Base-by-base conservation (phyloP, 75 land plant genomes). In the Larix kaempferi region DNA sequence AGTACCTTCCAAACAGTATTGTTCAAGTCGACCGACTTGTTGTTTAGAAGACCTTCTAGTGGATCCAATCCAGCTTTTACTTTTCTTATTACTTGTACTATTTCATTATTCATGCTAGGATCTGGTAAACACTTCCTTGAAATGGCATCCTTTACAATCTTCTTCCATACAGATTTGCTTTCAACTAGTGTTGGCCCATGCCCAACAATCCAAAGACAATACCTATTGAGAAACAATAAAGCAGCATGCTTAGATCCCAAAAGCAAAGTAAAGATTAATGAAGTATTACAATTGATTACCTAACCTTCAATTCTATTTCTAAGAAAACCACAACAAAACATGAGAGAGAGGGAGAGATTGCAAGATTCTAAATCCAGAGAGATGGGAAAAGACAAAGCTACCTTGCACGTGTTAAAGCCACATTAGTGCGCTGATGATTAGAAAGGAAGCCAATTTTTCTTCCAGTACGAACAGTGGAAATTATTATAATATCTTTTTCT, bases 371-470 rank as follows among this genome's bases (percentile, higher is more conserved):
- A 49, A 58, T 16, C 44, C 6, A 44, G 52, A 60, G 17, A 56
- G 35, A 33, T 0, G 2, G 0, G 21, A 22, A 11, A 76, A 56
- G 14, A 63, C 21, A 56, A 56, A 59, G 35, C 26, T 83, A 94
- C 97, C 90, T 87, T 60, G 96, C 98, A 63, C 96, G 90, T 60
- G 98, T 95, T 17, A 95, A 67, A 25, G 98, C 93, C 29, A 95
- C 98, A 82, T 95, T 95, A 19, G 85, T 76, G 80, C 98, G 82
- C 73, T 84, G 85, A 19, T 41, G 58, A 85, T 86, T 77, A 15
- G 74, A 76, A 39, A 95, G 67, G 76, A 95, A 93, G 11, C 92
- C 98, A 75, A 93, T 78, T 17, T 81, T 59, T 5, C 89, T 88
- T 49, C 62, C 71, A 17, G 29, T 69, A 44, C 98, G 79, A 37